A percentile compares a stretch with the other conserved stretches of the same genome.
Conservation (phyloP, 2,329 filamentous ascomycete genomes). For the Amauroascus niger region DNA sequence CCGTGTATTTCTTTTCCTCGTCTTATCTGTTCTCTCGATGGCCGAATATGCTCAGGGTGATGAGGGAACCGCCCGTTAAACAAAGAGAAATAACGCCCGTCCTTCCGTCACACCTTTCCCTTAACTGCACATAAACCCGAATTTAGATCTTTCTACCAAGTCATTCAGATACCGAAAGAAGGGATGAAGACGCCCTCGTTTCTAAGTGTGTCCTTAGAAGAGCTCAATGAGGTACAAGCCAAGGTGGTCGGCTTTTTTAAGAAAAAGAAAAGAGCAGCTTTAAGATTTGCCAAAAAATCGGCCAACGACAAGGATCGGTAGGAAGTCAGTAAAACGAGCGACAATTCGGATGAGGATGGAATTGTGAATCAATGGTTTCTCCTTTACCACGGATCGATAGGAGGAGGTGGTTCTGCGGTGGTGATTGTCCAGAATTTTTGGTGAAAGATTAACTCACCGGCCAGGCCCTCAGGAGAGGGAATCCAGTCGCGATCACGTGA, state of each 20-base stretch:
- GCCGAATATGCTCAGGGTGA: too few relatives aligned
- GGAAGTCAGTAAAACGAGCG: background rate
- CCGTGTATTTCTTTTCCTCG: background rate
- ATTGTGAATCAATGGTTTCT: background rate
- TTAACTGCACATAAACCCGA: background rate
- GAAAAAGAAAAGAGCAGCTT: too few relatives aligned
- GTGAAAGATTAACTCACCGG: background rate
- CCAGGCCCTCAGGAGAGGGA: background rate
- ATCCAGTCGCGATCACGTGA: background rate
- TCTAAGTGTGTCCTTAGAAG: background rate
- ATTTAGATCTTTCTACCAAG: background rate
- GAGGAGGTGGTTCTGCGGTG: background rate
- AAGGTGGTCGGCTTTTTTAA: too few relatives aligned
- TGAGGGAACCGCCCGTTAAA: background rate
- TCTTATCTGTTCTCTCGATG: background rate
- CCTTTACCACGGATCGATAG: constrained; percentile 3
- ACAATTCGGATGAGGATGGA: background rate
- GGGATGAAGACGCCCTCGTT: background rate
- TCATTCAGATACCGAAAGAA: background rate
- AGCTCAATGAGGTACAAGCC: too few relatives aligned
- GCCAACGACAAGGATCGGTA: background rate
- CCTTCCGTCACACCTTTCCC: background rate
- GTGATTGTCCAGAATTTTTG: background rate
- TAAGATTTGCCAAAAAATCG: too few relatives aligned
- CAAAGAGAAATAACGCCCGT: background rate